Evolutionary conservation across 352 stramenopile genomes (phyloP).

Genomic region (Phytophthora syringae): DNA sequence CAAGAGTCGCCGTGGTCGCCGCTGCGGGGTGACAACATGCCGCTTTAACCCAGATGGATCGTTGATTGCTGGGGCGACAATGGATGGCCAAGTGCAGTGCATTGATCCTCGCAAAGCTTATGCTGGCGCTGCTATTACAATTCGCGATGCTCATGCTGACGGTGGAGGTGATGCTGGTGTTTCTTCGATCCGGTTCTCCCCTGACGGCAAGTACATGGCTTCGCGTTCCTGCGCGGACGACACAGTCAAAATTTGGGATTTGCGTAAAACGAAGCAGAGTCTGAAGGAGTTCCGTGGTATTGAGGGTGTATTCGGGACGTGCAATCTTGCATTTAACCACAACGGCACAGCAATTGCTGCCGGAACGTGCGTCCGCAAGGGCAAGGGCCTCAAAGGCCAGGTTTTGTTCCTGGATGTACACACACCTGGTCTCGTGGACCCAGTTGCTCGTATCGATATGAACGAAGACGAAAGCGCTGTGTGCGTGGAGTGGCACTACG

Average conservation of each 20-base stretch:
- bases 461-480: constrained; percentile 81
- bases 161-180: constrained; percentile 74
- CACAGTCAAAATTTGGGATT: constrained; percentile 85
- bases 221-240: constrained; percentile 81
- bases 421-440: constrained; percentile 51
- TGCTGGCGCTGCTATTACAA: constrained; percentile 61
- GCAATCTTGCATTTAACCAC: constrained; percentile 84
- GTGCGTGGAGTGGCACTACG: constrained; percentile 85
- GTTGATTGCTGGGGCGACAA: constrained; percentile 69
- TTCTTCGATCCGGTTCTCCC: constrained; percentile 78
- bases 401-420: constrained; percentile 84
- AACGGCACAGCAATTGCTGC: constrained; percentile 71
- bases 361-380: constrained; percentile 77
- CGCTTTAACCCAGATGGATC: constrained; percentile 69
- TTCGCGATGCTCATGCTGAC: constrained; percentile 75
- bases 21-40: constrained; percentile 77
- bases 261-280: constrained; percentile 63
- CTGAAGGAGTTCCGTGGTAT: constrained; percentile 69
- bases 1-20: constrained; percentile 79
- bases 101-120: constrained; percentile 81
- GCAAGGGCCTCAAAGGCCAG: constrained; percentile 54
- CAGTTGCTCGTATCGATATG: constrained; percentile 75
- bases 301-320: constrained; percentile 76
- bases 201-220: constrained; percentile 64
- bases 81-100: constrained; percentile 82